Evolutionary conservation across 306 rosid species (phyloP).

Genomic region (Vicia faba): DNA sequence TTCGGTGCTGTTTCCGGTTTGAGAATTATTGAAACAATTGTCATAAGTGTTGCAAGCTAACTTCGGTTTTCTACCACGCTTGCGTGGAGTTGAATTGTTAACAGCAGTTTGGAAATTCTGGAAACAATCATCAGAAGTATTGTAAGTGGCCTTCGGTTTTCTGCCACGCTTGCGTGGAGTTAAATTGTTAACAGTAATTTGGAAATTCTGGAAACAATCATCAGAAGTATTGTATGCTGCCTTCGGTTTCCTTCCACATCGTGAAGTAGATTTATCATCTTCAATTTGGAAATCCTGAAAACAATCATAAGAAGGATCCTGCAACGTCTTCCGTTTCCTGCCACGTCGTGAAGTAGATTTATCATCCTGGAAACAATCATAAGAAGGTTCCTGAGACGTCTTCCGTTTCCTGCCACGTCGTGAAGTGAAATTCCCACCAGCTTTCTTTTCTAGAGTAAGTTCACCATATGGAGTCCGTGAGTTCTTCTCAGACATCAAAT

Average conservation of each 20-base stretch:
- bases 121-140: background rate
- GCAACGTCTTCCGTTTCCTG: slow-evolving; percentile 48
- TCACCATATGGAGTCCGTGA: slow-evolving; percentile 30
- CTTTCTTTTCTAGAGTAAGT: slow-evolving; percentile 35
- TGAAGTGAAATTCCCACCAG: slow-evolving; percentile 10
- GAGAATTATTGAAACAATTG: slow-evolving; percentile 32
- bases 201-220: background rate
- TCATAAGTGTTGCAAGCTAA: slow-evolving; percentile 27
- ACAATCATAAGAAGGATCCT: slow-evolving; percentile 35
- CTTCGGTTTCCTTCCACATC: background rate
- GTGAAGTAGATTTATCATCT: background rate
- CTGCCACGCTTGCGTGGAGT: background rate
- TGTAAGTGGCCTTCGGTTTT: background rate
- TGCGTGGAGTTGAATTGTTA: background rate
- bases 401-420: slow-evolving; percentile 46
- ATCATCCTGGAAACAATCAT: slow-evolving; percentile 15
- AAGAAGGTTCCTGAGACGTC: slow-evolving; percentile 34
- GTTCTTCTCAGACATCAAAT: slow-evolving; percentile 49
- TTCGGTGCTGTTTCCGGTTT: slow-evolving; percentile 23
- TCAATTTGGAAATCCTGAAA: too few relatives aligned
- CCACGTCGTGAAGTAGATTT: slow-evolving; percentile 14
- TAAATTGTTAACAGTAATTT: background rate
- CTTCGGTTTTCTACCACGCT: slow-evolving; percentile 12
- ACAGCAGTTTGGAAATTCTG: background rate
- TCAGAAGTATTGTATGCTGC: background rate